Conservation (phyloP, 2,329 filamentous ascomycete species). For the Phoma sp. region DNA sequence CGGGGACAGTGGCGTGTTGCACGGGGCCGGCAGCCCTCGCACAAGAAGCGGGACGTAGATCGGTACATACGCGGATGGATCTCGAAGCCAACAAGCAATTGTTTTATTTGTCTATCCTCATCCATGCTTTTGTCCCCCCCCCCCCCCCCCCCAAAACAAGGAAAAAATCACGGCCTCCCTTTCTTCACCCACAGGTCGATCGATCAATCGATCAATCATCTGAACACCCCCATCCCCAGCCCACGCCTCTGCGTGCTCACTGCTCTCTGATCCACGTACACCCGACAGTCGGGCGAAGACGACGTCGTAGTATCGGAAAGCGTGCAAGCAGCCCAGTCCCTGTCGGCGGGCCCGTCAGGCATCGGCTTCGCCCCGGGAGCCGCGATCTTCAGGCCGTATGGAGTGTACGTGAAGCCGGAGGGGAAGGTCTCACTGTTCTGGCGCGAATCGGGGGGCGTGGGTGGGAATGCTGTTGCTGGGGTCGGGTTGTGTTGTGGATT, state of each 20-base stretch:
- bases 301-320: not conserved
- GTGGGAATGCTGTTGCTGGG: not conserved
- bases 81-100: no score
- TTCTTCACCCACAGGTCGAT: no score
- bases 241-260: not conserved
- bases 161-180: no score
- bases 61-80: not conserved
- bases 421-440: not conserved
- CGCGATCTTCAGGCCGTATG: not conserved
- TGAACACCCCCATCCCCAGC: not conserved
- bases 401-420: not conserved
- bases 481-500: no score
- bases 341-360: not conserved
- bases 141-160: no score
- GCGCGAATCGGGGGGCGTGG: conserved; percentile 2
- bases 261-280: not conserved
- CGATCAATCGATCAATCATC: no score
- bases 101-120: no score
- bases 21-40: not conserved
- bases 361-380: not conserved
- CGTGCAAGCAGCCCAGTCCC: not conserved
- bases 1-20: not conserved
- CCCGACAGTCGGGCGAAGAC: not conserved
- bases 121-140: no score
- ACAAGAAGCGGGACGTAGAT: not conserved